These are phyloP conservation scores for Zymoseptoria passerinii DNA, from an alignment of 2,329 filamentous ascomycete species.

Conservation along the genomic window DNA sequence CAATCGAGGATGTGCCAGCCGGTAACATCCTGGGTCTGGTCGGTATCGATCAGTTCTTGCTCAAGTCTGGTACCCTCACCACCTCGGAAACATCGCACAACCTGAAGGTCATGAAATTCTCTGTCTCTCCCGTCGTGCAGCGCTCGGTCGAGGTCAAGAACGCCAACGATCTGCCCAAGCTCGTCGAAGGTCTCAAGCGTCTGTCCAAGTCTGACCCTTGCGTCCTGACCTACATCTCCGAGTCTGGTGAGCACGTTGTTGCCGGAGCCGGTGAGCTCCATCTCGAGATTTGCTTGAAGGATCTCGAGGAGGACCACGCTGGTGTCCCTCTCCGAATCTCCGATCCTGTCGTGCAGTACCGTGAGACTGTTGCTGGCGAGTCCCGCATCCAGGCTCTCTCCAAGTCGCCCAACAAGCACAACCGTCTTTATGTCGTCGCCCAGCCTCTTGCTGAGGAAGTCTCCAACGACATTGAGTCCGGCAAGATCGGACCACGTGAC, in stretches of 20 bases:
- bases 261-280: constrained; percentile 99
- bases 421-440: constrained; percentile 96
- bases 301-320: constrained; percentile 98
- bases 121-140: constrained; percentile 96
- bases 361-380: constrained; percentile 79
- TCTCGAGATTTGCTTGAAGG: constrained; percentile 99
- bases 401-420: constrained; percentile 99
- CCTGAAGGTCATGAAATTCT: constrained; percentile 99
- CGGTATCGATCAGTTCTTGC: constrained; percentile 99
- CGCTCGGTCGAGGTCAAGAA: constrained; percentile 99
- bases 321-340: constrained; percentile 96
- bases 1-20: constrained; percentile 96
- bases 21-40: constrained; percentile 99
- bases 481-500: constrained; percentile 90
- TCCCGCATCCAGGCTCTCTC: constrained; percentile 95
- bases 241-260: constrained; percentile 97
- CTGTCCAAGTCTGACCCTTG: constrained; percentile 99
- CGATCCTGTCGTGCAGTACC: constrained; percentile 96
- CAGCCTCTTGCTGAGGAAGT: constrained; percentile 90
- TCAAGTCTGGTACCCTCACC: constrained; percentile 99
- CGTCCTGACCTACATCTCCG: constrained; percentile 79
- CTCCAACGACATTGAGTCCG: constrained; percentile 76
- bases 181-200: constrained; percentile 99
- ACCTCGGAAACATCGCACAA: constrained; percentile 97
- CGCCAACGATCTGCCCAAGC: constrained; percentile 98